Conservation (phyloP, 2,329 filamentous ascomycete species). For the Pseudopyricularia javanii region DNA sequence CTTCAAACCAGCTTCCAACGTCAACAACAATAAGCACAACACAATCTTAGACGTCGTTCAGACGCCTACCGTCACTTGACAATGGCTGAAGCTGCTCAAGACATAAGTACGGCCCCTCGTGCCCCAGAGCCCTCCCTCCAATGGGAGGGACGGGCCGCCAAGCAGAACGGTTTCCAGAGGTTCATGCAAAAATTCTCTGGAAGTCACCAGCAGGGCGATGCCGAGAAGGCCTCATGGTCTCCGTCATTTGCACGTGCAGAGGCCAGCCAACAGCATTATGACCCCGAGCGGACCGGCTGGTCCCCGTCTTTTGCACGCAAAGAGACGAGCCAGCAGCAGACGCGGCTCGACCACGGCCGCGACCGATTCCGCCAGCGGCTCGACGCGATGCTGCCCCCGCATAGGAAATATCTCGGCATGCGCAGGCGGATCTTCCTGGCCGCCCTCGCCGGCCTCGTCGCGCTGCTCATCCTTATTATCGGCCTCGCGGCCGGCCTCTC, state of each 20-base stretch:
- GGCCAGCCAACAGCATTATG: neutral
- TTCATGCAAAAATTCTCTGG: neutral
- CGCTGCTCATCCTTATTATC: constrained; percentile 1
- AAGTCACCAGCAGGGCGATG: too few species aligned
- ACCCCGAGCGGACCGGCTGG: neutral
- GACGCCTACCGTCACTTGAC: too few species aligned
- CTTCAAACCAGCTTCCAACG: too few species aligned
- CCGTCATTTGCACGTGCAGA: too few species aligned
- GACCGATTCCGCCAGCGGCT: neutral
- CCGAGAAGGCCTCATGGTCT: too few species aligned
- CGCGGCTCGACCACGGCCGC: neutral
- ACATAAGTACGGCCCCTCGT: neutral
- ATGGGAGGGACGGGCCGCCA: neutral
- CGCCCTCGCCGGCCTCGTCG: neutral
- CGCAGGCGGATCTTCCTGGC: constrained; percentile 2
- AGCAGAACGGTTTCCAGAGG: neutral
- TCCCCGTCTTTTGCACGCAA: neutral
- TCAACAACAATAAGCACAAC: too few species aligned
- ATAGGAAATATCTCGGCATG: neutral
- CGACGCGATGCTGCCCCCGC: constrained; percentile 1
- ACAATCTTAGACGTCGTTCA: too few species aligned
- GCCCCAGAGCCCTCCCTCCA: neutral
- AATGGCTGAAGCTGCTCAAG: neutral
- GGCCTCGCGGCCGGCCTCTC: constrained; percentile 4
- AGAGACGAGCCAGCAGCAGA: neutral